phyloP scores from a whole-genome alignment of 1,284 basidiomycete genomes.

The Pyrrhoderma lamaoense region DNA sequence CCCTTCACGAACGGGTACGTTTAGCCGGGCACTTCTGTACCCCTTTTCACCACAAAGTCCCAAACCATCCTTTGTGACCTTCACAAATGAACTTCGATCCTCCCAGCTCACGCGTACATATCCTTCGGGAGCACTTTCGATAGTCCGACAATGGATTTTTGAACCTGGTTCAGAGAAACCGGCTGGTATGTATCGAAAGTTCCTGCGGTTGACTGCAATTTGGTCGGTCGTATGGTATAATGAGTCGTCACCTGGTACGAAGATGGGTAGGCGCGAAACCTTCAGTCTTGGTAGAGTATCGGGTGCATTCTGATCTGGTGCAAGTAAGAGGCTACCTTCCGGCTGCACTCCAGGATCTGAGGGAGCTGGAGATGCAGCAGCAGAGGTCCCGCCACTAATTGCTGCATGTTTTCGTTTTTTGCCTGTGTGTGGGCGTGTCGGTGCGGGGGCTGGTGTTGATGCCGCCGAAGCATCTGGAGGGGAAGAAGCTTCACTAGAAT shows the following conservation, averaged over 20 bases:
- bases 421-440: constrained; percentile 16
- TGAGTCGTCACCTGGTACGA: constrained; percentile 48
- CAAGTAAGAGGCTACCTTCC: constrained; percentile 39
- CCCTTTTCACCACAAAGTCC: constrained; percentile 80
- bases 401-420: constrained; percentile 37
- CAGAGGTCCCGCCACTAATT: constrained; percentile 28
- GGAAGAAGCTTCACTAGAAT: constrained; percentile 20
- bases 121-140: constrained; percentile 61
- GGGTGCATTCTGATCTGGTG: constrained; percentile 44
- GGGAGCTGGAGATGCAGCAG: constrained; percentile 36
- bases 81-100: constrained; percentile 75
- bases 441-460: constrained; percentile 23
- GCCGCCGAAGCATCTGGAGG: constrained; percentile 34
- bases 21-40: constrained; percentile 84
- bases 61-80: constrained; percentile 76
- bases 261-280: constrained; percentile 63
- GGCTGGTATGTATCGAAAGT: constrained; percentile 76
- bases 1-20: constrained; percentile 85
- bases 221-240: constrained; percentile 59
- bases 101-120: constrained; percentile 75
- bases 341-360: constrained; percentile 30
- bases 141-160: constrained; percentile 62
- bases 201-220: constrained; percentile 65
- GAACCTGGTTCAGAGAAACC: constrained; percentile 61
- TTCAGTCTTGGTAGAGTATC: constrained; percentile 57